Evolutionary conservation across 2,329 filamentous ascomycete species (phyloP).

Genomic region (Nothophoma quercina): DNA sequence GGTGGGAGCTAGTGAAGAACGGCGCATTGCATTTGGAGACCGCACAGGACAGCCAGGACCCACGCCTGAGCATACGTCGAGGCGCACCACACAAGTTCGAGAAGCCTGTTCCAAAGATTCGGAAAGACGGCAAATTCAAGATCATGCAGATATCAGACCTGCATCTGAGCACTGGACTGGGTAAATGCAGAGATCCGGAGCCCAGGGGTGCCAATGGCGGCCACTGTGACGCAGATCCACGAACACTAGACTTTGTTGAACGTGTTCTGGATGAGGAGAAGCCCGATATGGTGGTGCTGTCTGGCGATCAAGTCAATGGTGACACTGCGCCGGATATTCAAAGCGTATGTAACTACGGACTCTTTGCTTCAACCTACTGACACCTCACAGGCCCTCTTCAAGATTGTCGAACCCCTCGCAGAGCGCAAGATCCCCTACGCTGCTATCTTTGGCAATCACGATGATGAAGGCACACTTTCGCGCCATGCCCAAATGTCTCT

Average conservation of each 20-base stretch:
- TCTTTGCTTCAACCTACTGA: conserved; percentile 13
- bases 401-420: conserved; percentile 84
- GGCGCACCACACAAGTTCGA: conserved; percentile 70
- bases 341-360: conserved; percentile 65
- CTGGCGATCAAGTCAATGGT: conserved; percentile 94
- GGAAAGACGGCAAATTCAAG: conserved; percentile 92
- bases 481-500: conserved; percentile 83
- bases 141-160: conserved; percentile 96
- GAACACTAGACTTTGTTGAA: conserved; percentile 88
- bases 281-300: conserved; percentile 89
- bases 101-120: conserved; percentile 78
- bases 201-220: conserved; percentile 75
- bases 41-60: conserved; percentile 67
- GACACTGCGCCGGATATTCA: conserved; percentile 91
- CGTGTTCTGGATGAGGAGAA: conserved; percentile 89
- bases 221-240: conserved; percentile 87
- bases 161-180: conserved; percentile 89
- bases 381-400: conserved; percentile 78
- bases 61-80: conserved; percentile 79
- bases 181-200: conserved; percentile 84
- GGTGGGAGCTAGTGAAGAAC: conserved; percentile 81
- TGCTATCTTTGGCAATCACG: conserved; percentile 96
- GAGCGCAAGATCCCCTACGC: conserved; percentile 91
- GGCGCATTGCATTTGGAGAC: conserved; percentile 70
- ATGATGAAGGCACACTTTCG: conserved; percentile 85